Conservation (phyloP, 495 filamentous ascomycete species). For the Lepraria neglecta region DNA sequence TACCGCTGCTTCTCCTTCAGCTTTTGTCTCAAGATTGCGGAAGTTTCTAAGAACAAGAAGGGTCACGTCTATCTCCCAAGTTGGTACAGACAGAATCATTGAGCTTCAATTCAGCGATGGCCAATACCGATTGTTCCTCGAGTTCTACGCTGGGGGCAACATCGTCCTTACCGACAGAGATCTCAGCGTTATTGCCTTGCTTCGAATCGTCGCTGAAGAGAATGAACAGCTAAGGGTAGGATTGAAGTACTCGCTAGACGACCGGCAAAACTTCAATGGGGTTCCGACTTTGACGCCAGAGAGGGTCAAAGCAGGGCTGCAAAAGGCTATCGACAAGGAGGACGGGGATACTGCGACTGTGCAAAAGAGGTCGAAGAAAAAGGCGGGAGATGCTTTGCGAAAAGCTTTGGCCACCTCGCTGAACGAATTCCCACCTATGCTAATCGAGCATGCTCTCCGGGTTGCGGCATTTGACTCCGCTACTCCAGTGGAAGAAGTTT, state of each 20-base stretch:
- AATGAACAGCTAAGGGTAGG: constrained; percentile 70
- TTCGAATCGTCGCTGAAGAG: constrained; percentile 72
- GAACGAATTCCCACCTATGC: constrained; percentile 75
- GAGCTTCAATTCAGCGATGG: constrained; percentile 92
- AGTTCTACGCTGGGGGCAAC: constrained; percentile 96
- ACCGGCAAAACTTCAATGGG: constrained; percentile 74
- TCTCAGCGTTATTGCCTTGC: constrained; percentile 66
- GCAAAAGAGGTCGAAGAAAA: constrained; percentile 76
- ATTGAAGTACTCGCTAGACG: constrained; percentile 67
- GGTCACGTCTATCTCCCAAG: constrained; percentile 71
- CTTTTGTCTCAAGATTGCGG: constrained; percentile 75
- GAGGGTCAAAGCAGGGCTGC: constrained; percentile 60
- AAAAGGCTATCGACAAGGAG: constrained; percentile 54
- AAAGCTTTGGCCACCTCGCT: constrained; percentile 75
- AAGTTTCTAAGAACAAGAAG: constrained; percentile 83
- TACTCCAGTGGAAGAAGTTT: constrained; percentile 57
- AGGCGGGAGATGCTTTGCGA: constrained; percentile 63
- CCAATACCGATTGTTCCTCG: constrained; percentile 75
- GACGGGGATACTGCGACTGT: constrained; percentile 42
- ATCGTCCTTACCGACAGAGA: constrained; percentile 83
- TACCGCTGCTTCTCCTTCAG: constrained; percentile 72
- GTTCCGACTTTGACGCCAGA: constrained; percentile 67
- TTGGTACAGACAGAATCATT: constrained; percentile 90
- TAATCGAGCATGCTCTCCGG: constrained; percentile 80
- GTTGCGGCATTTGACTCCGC: constrained; percentile 59